These are phyloP conservation scores for Chaetomidium leptoderma DNA, from an alignment of 495 filamentous ascomycete species.

Conservation along the genomic window DNA sequence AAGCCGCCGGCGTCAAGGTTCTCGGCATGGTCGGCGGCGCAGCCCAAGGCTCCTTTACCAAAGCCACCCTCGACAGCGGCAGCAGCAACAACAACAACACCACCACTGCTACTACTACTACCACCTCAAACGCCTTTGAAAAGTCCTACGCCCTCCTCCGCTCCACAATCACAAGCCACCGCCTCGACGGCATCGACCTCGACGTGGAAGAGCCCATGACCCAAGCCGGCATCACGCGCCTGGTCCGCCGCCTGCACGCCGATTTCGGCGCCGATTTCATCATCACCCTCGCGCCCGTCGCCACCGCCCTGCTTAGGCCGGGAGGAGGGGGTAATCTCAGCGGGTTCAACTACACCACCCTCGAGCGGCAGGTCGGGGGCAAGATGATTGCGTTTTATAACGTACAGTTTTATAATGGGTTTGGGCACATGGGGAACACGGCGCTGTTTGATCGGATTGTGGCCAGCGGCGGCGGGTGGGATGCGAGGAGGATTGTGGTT, in stretches of 20 bases:
- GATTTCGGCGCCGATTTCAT: slow-evolving; percentile 70
- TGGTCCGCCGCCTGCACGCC: slow-evolving; percentile 65
- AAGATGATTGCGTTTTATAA: slow-evolving; percentile 75
- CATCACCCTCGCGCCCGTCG: slow-evolving; percentile 76
- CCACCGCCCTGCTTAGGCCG: slow-evolving; percentile 53
- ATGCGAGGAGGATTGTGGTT: slow-evolving; percentile 60
- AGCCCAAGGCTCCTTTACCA: slow-evolving; percentile 60
- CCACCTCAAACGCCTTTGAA: slow-evolving; percentile 53
- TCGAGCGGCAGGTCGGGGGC: slow-evolving; percentile 45
- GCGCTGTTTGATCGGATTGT: slow-evolving; percentile 59
- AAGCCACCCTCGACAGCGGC: slow-evolving; percentile 52
- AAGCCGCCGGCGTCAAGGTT: slow-evolving; percentile 62
- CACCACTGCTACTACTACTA: slow-evolving; percentile 50
- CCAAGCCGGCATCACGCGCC: slow-evolving; percentile 59
- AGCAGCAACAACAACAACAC: slow-evolving; percentile 50
- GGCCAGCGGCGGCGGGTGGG: slow-evolving; percentile 50
- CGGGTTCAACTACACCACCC: slow-evolving; percentile 66
- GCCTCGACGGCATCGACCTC: slow-evolving; percentile 71
- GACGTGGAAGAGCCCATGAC: slow-evolving; percentile 81
- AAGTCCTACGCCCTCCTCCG: slow-evolving; percentile 61
- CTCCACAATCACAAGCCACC: slow-evolving; percentile 50
- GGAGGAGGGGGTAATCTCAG: slow-evolving; percentile 54
- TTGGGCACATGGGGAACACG: slow-evolving; percentile 60
- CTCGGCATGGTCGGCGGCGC: slow-evolving; percentile 83
- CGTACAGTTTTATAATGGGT: slow-evolving; percentile 79